Evolutionary conservation across 2,329 filamentous ascomycete species (phyloP), one percentile per base, ranked within the genome.

Genomic region (Polytolypa hystricis): DNA sequence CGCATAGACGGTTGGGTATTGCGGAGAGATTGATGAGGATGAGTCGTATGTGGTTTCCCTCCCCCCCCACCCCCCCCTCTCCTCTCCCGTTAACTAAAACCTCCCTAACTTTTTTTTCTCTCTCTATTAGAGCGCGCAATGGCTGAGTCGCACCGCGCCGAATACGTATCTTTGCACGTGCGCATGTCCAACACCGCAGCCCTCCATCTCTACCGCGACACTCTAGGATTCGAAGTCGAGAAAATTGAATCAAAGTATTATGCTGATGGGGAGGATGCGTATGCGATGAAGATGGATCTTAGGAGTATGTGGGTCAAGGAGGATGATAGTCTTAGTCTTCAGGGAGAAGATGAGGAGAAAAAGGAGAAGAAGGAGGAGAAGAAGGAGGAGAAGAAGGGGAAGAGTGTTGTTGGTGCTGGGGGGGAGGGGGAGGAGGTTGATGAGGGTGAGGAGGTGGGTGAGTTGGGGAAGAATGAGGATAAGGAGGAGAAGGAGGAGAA

Each of bases 21-120:
- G 91, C 91, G 5, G 91, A 98, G 72, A 93, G 94, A 69, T 67
- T 98, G 49, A 98, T 98, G 91, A 71, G 87, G 35, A 91, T 96
- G 69, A 86, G 81, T 52, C 89, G 85, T 93, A 71, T 37, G 83
- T 76, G 19, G 23, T 28, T 33, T 31, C 29, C 25, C 8, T 35
- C 17, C 41, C 27, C 18, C 30, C 42, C 35, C n/a, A 30, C 18
- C 9, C 12, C 27, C 38, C 38, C 20, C 15, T 35, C 16, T 30
- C 29, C 18, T 36, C 35, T 21, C 16, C 20, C 14, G 9, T 23
- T 12, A 20, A 14, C 29, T 21, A 30, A n/a, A n/a, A n/a, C n/a
- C n/a, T n/a, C n/a, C n/a, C 7, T 6, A 23, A 26, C 8, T 16
- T 30, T 35, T 29, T 32, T 18, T 15, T n/a, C n/a, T n/a, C 7